Evolutionary conservation across 305 asterid genomes (phyloP).

Genomic region (Ruellia speciosa): DNA sequence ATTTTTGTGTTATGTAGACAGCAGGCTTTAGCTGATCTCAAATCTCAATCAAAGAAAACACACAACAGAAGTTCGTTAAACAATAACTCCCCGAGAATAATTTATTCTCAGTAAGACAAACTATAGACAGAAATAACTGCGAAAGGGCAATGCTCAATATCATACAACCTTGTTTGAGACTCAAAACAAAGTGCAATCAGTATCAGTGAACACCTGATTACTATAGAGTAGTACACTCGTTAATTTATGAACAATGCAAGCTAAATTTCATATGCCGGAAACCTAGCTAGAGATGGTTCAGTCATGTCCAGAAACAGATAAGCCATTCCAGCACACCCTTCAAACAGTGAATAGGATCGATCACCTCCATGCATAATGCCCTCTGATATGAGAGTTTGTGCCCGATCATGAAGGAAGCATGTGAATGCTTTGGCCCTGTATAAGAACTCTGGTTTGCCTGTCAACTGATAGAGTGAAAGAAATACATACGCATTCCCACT

Average conservation of each 20-base stretch:
- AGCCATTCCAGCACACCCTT: slow-evolving; percentile 80
- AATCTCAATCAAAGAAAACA: not conserved
- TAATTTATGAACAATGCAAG: not conserved
- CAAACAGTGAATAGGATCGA: slow-evolving; percentile 65
- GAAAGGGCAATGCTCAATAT: too few relatives aligned
- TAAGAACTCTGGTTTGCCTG: slow-evolving; percentile 58
- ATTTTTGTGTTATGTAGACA: not conserved
- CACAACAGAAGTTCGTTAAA: not conserved
- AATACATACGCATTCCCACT: slow-evolving; percentile 82
- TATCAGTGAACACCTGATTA: not conserved
- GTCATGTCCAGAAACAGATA: slow-evolving; percentile 60
- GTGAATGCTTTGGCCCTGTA: slow-evolving; percentile 76
- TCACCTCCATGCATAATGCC: slow-evolving; percentile 85
- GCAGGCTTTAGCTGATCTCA: not conserved
- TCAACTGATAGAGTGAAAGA: slow-evolving; percentile 59
- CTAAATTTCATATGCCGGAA: slow-evolving; percentile 64
- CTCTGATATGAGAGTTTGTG: slow-evolving; percentile 49
- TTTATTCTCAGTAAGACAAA: too few relatives aligned
- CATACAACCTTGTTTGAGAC: too few relatives aligned
- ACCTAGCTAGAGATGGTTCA: slow-evolving; percentile 53
- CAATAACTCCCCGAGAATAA: too few relatives aligned
- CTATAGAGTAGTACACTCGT: not conserved
- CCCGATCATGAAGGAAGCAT: slow-evolving; percentile 56
- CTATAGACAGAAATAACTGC: too few relatives aligned
- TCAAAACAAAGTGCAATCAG: not conserved